Evolutionary conservation across 2,329 filamentous ascomycete species (phyloP), one percentile per base, ranked within the genome.

Genomic region (Albifimbria verrucaria): DNA sequence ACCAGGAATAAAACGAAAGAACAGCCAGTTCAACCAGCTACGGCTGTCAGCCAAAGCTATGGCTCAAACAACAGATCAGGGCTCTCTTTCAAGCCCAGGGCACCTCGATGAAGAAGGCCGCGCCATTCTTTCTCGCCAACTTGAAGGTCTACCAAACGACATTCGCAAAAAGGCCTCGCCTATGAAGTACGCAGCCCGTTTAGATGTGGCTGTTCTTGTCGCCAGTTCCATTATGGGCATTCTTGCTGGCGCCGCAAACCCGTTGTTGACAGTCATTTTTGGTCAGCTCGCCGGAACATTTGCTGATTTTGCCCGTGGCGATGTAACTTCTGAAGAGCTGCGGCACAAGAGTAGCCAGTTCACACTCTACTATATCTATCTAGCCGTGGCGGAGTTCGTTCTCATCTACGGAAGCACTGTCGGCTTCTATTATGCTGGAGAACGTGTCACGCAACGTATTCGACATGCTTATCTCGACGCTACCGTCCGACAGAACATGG

Each of bases 341-440:
- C 75, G 77, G 50, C 54, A 69, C 49, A 72, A 81, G 52, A 78
- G 87, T 61, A 41, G 10, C 6, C 39, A 46, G 2, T 45, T 41
- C 3, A 86, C 89, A 17, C 72, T 92, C 25, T 92, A 92, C 68
- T 92, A 92, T 57, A 73, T 94, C 28, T 93, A 93, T 66, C 79
- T 94, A 48, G 90, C 82, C 39, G 85, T 93, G 53, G 89, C 76
- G 53, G 86, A 90, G 63, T 92, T 92, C 59, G 72, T 88, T 43
- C 83, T 85, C 2, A 79, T 86, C 42, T 93, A 92, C 67, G 72
- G 92, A 52, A 80, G 83, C 22, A 95, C 90, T 0, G 83, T 93
- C 22, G 88, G 89, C n/a, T 96, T 92, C 72, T 93, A 95, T 60
- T 95, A 60, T 25, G 56, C 54, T 7, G 58, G 58, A 1, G 57